phyloP scores from a whole-genome alignment of 257 asterid species.

The Cruciata laevipes region DNA sequence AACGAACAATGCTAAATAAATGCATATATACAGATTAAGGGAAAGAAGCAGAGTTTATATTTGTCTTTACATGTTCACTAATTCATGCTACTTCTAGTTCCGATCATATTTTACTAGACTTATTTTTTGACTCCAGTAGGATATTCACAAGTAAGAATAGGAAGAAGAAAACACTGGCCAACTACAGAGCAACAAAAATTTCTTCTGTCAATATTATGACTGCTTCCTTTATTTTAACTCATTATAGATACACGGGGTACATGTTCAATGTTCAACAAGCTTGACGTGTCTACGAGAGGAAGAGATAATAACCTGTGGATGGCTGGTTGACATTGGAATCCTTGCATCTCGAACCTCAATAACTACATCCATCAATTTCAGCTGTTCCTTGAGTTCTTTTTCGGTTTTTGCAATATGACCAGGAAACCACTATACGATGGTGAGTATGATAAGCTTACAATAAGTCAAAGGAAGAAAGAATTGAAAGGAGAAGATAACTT shows the following conservation, averaged over 20 bases:
- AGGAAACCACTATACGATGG: conserved; percentile 76
- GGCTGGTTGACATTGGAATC: conserved; percentile 82
- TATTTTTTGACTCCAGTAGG: neutral
- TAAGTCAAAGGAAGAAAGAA: conserved; percentile 7
- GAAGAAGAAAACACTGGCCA: neutral
- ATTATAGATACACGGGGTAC: neutral
- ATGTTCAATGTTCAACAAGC: conserved; percentile 11
- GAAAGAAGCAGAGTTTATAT: neutral
- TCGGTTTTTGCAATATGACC: conserved; percentile 95
- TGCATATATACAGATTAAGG: neutral
- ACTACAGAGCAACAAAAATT: neutral
- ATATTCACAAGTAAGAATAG: neutral
- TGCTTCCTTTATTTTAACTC: neutral
- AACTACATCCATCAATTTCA: conserved; percentile 96
- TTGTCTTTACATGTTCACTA: neutral
- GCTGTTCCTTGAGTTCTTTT: conserved; percentile 88
- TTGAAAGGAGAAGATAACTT: neutral
- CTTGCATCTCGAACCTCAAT: conserved; percentile 98
- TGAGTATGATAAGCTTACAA: conserved; percentile 19
- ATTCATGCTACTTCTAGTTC: neutral
- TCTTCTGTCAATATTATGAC: neutral
- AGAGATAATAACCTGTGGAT: conserved; percentile 58
- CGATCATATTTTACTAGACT: neutral
- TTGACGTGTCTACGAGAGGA: conserved; percentile 2
- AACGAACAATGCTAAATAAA: neutral